phyloP scores from a whole-genome alignment of 805 yeast genomes.

The Candida cerambycidarum region DNA sequence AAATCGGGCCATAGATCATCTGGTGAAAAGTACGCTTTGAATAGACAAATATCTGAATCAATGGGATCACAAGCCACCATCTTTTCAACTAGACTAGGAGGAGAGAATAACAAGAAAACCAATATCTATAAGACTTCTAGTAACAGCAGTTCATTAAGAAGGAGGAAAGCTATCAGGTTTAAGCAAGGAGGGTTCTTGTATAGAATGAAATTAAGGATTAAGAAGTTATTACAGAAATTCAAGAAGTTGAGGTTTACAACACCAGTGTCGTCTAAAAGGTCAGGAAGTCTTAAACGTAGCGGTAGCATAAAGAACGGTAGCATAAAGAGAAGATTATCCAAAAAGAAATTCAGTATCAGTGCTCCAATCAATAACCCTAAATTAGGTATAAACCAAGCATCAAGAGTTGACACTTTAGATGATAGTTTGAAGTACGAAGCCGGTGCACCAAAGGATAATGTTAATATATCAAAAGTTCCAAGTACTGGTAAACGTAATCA shows the following conservation, averaged over 20 bases:
- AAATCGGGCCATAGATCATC: not conserved
- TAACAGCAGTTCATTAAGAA: conserved; percentile 17
- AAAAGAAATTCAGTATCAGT: conserved; percentile 19
- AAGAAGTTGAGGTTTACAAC: conserved; percentile 22
- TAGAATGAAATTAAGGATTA: conserved; percentile 29
- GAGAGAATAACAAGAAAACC: conserved; percentile 7
- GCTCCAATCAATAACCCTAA: conserved; percentile 34
- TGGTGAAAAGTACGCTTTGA: conserved; percentile 4
- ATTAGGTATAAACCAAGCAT: conserved; percentile 21
- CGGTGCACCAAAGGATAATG: conserved; percentile 26
- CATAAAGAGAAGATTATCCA: not conserved
- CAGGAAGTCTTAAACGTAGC: conserved; percentile 14
- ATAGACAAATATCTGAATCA: conserved; percentile 28
- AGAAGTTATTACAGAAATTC: conserved; percentile 23
- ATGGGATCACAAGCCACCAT: conserved; percentile 47
- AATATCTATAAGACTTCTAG: conserved; percentile 6
- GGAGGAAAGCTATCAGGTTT: conserved; percentile 34
- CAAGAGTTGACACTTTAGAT: conserved; percentile 20
- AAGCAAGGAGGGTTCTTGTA: conserved; percentile 34
- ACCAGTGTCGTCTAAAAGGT: conserved; percentile 25
- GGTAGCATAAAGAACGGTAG: no score
- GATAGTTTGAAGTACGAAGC: conserved; percentile 22
- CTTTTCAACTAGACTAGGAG: conserved; percentile 38
- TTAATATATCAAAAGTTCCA: conserved; percentile 9
- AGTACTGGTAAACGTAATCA: conserved; percentile 19